phyloP scores from a whole-genome alignment of 2,329 filamentous ascomycete genomes.

The Paecilomyces formosus region DNA sequence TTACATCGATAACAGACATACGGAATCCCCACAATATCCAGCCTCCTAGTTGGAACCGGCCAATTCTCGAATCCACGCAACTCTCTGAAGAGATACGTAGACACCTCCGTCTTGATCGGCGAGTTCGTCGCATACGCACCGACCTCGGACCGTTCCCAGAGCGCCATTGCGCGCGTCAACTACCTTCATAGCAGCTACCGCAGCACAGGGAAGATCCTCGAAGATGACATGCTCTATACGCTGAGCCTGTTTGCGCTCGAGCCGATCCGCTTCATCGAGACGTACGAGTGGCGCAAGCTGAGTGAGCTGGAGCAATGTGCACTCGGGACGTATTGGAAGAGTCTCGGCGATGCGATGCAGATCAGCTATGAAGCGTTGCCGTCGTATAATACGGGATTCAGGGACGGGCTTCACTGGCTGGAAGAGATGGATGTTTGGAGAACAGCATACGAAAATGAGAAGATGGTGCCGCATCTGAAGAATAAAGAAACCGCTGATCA shows the following conservation, averaged over 20 bases:
- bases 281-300: conserved; percentile 63
- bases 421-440: conserved; percentile 47
- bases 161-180: conserved; percentile 58
- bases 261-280: conserved; percentile 55
- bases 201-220: conserved; percentile 50
- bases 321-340: conserved; percentile 63
- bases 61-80: conserved; percentile 42
- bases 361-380: conserved; percentile 48
- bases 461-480: conserved; percentile 49
- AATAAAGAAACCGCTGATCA: conserved; percentile 50
- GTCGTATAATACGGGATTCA: conserved; percentile 33
- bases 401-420: conserved; percentile 47
- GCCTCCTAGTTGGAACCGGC: conserved; percentile 41
- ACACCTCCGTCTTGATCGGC: conserved; percentile 43
- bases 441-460: conserved; percentile 49
- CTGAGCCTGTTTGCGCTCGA: conserved; percentile 59
- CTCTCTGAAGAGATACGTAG: conserved; percentile 46
- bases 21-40: conserved; percentile 49
- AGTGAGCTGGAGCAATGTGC: conserved; percentile 63
- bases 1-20: conserved; percentile 38
- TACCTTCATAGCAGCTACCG: conserved; percentile 55
- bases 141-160: conserved; percentile 35
- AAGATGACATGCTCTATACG: conserved; percentile 60
- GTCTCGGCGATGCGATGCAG: conserved; percentile 61
- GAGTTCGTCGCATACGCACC: conserved; percentile 43